A percentile compares a stretch with the other conserved stretches of the same genome.
phyloP scores from a whole-genome alignment of 176 grass and related monocot genomes.

The Musa schizocarpa region DNA sequence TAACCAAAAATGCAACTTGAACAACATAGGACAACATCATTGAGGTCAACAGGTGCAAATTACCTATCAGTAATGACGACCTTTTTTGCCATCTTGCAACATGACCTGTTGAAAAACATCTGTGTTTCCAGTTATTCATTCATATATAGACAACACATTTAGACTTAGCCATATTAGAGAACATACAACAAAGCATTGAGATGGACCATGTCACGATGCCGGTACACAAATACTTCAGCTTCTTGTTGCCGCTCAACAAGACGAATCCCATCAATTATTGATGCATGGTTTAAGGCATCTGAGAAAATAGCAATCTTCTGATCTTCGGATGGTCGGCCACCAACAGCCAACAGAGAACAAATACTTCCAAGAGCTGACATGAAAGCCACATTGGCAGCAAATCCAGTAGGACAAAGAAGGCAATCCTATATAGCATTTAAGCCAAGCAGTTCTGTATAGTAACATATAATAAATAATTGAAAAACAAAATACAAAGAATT shows the following conservation, averaged over 20 bases:
- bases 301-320: conserved; percentile 74
- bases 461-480: background rate
- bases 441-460: background rate
- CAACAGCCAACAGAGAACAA: conserved; percentile 39
- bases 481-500: background rate
- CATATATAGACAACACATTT: background rate
- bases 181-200: conserved; percentile 75
- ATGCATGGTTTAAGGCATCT: conserved; percentile 87
- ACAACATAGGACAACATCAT: conserved; percentile 1
- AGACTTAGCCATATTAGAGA: conserved; percentile 1
- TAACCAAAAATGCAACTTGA: conserved; percentile 13
- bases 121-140: background rate
- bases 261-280: conserved; percentile 82
- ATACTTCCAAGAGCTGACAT: conserved; percentile 66
- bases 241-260: conserved; percentile 53
- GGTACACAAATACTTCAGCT: conserved; percentile 64
- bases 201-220: conserved; percentile 71
- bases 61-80: conserved; percentile 87
- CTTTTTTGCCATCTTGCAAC: conserved; percentile 65
- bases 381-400: conserved; percentile 79
- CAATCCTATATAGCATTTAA: conserved; percentile 46
- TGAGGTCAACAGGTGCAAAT: conserved; percentile 12
- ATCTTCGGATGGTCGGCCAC: conserved; percentile 28
- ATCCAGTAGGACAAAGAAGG: conserved; percentile 81
- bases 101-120: conserved; percentile 33